phyloP scores from a whole-genome alignment of 352 stramenopile genomes.

The Phytophthora boehmeriae region DNA sequence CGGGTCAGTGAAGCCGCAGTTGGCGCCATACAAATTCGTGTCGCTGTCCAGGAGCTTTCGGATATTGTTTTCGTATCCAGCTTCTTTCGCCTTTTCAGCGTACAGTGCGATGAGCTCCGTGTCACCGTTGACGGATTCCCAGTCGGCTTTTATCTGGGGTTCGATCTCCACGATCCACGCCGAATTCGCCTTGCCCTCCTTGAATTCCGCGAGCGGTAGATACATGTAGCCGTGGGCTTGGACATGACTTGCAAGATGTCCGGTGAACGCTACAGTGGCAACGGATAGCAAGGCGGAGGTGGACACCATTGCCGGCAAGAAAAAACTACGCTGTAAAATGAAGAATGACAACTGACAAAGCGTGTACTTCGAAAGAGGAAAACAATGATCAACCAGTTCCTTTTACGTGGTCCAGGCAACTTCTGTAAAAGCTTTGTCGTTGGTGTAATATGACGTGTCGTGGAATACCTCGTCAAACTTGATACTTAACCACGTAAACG shows the following conservation, averaged over 20 bases:
- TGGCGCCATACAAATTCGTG: conserved; percentile 13
- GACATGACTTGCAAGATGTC: not conserved
- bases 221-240: conserved; percentile 14
- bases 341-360: not conserved
- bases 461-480: too few species aligned
- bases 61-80: conserved; percentile 6
- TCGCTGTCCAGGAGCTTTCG: conserved; percentile 17
- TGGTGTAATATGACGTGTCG: too few species aligned
- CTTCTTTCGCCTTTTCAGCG: not conserved
- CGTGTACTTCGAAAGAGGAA: too few species aligned
- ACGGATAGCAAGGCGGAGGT: not conserved
- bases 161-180: conserved; percentile 11
- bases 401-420: too few species aligned
- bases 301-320: not conserved
- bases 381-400: too few species aligned
- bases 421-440: too few species aligned
- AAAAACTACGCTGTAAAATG: not conserved
- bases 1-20: conserved; percentile 17
- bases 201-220: conserved; percentile 8
- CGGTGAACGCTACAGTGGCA: not conserved
- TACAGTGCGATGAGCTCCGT: not conserved
- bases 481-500: too few species aligned
- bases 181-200: conserved; percentile 4
- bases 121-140: not conserved
- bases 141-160: not conserved